phyloP scores from a whole-genome alignment of 1,139 yeast genomes.

The Yamadazyma epiphylla region DNA sequence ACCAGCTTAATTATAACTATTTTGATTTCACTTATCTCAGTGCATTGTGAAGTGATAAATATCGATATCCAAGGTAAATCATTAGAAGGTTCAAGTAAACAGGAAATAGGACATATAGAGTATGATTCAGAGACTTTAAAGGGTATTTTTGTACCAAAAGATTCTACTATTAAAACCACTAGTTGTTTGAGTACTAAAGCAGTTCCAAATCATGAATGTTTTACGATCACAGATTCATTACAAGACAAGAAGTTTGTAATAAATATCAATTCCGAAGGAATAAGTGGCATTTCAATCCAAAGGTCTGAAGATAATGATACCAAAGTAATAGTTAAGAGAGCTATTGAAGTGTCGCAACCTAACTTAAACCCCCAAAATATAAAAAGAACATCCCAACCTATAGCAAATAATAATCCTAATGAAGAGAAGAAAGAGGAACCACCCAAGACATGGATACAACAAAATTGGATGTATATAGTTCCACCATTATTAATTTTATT shows the following conservation, averaged over 20 bases:
- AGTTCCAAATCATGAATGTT: conserved; percentile 27
- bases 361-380: conserved; percentile 21
- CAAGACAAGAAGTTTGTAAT: conserved; percentile 11
- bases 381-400: conserved; percentile 9
- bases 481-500: conserved; percentile 38
- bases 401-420: conserved; percentile 9
- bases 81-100: background rate
- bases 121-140: conserved; percentile 14
- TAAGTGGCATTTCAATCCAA: background rate
- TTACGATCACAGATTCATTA: conserved; percentile 16
- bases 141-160: conserved; percentile 22
- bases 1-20: too few relatives aligned
- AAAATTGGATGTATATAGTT: conserved; percentile 51
- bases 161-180: conserved; percentile 3
- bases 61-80: background rate
- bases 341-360: conserved; percentile 20
- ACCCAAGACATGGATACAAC: conserved; percentile 47
- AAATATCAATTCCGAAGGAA: conserved; percentile 13
- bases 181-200: conserved; percentile 33
- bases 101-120: conserved; percentile 8
- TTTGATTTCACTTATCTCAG: too few relatives aligned
- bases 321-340: conserved; percentile 9
- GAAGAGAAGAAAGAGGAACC: conserved; percentile 24
- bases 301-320: conserved; percentile 1
- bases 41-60: too few relatives aligned